Evolutionary conservation across 2,329 filamentous ascomycete genomes (phyloP).

Genomic region (Metarhizium rileyi): DNA sequence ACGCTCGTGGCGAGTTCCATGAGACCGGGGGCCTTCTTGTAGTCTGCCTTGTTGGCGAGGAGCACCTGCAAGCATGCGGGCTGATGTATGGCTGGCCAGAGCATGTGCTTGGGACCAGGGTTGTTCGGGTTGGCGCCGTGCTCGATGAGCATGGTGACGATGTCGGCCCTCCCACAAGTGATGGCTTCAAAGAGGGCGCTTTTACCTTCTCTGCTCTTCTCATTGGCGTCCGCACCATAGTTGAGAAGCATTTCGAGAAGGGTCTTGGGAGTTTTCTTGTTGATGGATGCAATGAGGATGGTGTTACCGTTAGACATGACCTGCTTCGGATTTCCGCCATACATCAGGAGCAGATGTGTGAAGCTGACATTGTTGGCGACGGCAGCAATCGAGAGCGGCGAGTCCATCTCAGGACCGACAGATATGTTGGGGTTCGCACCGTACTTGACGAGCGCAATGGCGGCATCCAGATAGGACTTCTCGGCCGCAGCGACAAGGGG

Average conservation of each 20-base stretch:
- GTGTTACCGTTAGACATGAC: conserved; percentile 49
- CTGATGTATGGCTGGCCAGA: conserved; percentile 55
- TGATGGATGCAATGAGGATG: conserved; percentile 49
- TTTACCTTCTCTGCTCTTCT: conserved; percentile 50
- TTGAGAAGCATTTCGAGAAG: conserved; percentile 50
- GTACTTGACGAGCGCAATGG: conserved; percentile 53
- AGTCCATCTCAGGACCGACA: conserved; percentile 40
- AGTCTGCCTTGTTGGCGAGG: conserved; percentile 48
- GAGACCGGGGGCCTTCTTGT: conserved; percentile 49
- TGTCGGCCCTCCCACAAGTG: conserved; percentile 42
- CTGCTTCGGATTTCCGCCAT: conserved; percentile 48
- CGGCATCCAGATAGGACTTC: conserved; percentile 44
- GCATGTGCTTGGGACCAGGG: conserved; percentile 58
- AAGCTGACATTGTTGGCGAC: conserved; percentile 44
- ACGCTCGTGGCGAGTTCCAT: conserved; percentile 55
- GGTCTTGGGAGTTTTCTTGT: conserved; percentile 42
- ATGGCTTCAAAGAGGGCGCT: conserved; percentile 56
- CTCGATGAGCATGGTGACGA: conserved; percentile 40
- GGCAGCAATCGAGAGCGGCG: conserved; percentile 42
- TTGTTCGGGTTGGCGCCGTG: conserved; percentile 58
- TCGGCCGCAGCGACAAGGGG: conserved; percentile 43
- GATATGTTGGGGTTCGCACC: conserved; percentile 48
- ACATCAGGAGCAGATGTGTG: conserved; percentile 48
- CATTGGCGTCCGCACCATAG: conserved; percentile 49
- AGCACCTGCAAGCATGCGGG: conserved; percentile 48